Base-by-base conservation (phyloP, 164 flowering plant species). In the Hamamelis virginiana region DNA sequence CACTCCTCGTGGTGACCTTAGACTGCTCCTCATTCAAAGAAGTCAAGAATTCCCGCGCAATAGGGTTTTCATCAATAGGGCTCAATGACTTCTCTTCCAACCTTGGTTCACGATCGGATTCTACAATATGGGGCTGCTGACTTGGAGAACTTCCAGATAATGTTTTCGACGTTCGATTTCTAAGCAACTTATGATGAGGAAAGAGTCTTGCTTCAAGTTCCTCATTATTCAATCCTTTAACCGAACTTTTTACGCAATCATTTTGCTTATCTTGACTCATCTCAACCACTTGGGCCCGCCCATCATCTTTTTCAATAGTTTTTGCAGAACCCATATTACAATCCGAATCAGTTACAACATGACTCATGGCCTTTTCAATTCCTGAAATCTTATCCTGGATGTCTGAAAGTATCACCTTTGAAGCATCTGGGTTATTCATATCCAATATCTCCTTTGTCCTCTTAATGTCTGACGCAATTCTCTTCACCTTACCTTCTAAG, bases 331-430 rank as follows among this genome's bases (percentile, higher is more conserved):
- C 76, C n/a, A 22, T 18, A 38, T 75, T 78, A 43, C 62, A 64
- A 41, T 70, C 81, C 23, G 75, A 67, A 67, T 77, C 85, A 59
- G 59, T 72, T 1, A 27, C 72, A 43, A 81, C 92, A 83, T 81
- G 71, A 45, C 78, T 81, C 83, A 96, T 86, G 3, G 87, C 95
- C 75, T 87, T 96, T 83, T 96, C 98, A 74, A 93, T 85, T 52
- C 98, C 95, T 0, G 87, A 83, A 72, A 96, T 90, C 83, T 90
- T 90, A 8, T 87, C 95, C 71, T 96, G 98, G 65, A 96, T 96
- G 77, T 91, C 96, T 15, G 86, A 77, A 50, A 95, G 81, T 56
- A 90, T 85, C 64, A 81, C 68, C 82, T 96, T 90, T 0, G 99
- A 89, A 0, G 83, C 77, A 78, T 86, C 91, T 0, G 90, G 87